Percentiles rank a stretch among this genome's conserved stretches.
Evolutionary conservation across 2,329 filamentous ascomycete genomes (phyloP).

Genomic region (Colletotrichum sp.): DNA sequence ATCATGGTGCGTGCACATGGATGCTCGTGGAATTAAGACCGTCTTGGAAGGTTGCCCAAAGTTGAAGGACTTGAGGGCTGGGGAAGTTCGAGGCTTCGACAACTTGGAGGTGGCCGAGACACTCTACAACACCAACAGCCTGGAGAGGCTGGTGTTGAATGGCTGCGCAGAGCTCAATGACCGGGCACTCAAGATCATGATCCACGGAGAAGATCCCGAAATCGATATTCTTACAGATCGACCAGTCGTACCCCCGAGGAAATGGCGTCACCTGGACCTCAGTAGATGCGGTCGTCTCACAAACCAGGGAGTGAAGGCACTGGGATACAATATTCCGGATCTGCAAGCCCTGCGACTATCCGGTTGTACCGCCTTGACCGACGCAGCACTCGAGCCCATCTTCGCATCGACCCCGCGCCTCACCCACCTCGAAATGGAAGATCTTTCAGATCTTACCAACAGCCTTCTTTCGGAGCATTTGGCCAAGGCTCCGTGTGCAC

Average conservation of each 20-base stretch:
- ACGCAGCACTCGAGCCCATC: conserved; percentile 74
- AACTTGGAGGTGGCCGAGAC: conserved; percentile 73
- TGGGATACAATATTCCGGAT: conserved; percentile 78
- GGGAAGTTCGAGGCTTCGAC: conserved; percentile 82
- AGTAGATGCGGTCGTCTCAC: conserved; percentile 80
- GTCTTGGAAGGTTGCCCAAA: conserved; percentile 76
- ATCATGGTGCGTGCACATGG: conserved; percentile 90
- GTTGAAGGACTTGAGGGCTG: conserved; percentile 80
- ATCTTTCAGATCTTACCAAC: conserved; percentile 80
- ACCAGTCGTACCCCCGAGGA: conserved; percentile 78
- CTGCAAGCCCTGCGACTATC: conserved; percentile 85
- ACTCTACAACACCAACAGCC: conserved; percentile 79
- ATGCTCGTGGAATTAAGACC: conserved; percentile 75
- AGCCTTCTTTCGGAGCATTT: conserved; percentile 73
- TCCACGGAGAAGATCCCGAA: conserved; percentile 78
- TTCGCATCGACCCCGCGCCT: conserved; percentile 78
- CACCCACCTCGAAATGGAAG: conserved; percentile 89
- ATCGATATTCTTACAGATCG: conserved; percentile 81
- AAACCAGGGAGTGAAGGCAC: conserved; percentile 69
- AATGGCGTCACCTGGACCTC: conserved; percentile 83
- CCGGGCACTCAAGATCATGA: conserved; percentile 72
- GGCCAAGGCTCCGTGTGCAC: conserved; percentile 76
- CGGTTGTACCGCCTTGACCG: conserved; percentile 76
- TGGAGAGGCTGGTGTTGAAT: conserved; percentile 83
- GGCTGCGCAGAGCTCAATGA: conserved; percentile 83